Base-by-base conservation (phyloP, 1,139 yeast genomes). In the Debaryomyces udenii region DNA sequence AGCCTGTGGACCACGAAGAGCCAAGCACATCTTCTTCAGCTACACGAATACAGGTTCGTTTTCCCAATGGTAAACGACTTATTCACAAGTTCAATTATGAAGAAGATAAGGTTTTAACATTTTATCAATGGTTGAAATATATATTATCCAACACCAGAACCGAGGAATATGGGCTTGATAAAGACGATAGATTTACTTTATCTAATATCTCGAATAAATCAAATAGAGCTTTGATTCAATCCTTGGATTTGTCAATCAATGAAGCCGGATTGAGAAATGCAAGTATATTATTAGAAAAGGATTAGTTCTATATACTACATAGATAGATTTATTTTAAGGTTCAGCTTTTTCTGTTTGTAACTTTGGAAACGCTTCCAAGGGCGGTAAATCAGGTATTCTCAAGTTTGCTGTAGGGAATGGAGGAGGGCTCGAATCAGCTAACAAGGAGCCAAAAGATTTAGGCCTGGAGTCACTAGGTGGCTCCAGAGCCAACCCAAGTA, bases 191-290 rank as follows among this genome's bases (percentile, higher is more conserved):
- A 20, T 72, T 73, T 44, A 58, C 46, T 15, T 68, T 76, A 40
- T 86, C 93, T 47, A 76, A 80, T 29, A 69, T 87, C 32, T 81
- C 90, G 9, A 76, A 81, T 55, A 80, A 82, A 41, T 71, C 94
- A 22, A 77, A 76, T 39, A 85, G 86, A 56, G 27, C 37, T 4
- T 70, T 93, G 40, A 72, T 85, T 17, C 81, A 78, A 1, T 73
- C 76, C 32, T 61, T 86, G 39, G 80, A 79, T 37, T 53, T 65
- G 45, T 77, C 89, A 1, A 76, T 93, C n/a, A 81, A 74, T 37
- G 86, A 80, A 4, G 88, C 93, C 0, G 90, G 88, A 1, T 74
- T 94, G 49, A 80, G 82, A 56, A 93, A 90, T 60, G 90, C 96
- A 31, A 83, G 91, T 39, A 68, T 93, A 10, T 66, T 90, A 43